Evolutionary conservation across 768 basidiomycete genomes (phyloP).

Genomic region (Pleurotus ostreatus): DNA sequence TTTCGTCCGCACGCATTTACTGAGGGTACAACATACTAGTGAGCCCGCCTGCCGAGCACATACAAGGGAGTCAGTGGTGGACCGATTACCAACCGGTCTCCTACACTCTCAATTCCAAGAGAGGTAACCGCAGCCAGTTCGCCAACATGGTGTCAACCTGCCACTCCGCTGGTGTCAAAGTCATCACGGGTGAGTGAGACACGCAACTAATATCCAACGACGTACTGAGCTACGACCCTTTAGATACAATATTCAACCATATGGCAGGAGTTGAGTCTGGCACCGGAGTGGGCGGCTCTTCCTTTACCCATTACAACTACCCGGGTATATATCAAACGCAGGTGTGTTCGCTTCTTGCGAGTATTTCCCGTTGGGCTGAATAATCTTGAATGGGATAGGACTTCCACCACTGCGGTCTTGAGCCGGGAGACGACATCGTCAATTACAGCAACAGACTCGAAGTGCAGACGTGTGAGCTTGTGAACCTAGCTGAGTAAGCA

Average conservation of each 20-base stretch:
- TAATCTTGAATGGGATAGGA: constrained; percentile 24
- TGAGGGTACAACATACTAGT: constrained; percentile 19
- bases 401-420: constrained; percentile 64
- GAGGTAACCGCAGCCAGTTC: constrained; percentile 54
- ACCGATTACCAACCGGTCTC: constrained; percentile 72
- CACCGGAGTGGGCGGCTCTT: constrained; percentile 43
- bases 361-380: too few species aligned
- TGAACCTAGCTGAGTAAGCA: constrained; percentile 47
- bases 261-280: constrained; percentile 53
- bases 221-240: background rate
- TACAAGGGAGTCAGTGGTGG: constrained; percentile 64
- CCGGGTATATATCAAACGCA: constrained; percentile 43
- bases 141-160: constrained; percentile 45
- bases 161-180: constrained; percentile 51
- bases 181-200: constrained; percentile 41
- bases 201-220: background rate
- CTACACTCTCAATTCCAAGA: constrained; percentile 61
- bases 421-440: constrained; percentile 47
- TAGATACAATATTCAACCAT: constrained; percentile 63
- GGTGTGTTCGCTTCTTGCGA: constrained; percentile 27
- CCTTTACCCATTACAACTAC: constrained; percentile 51
- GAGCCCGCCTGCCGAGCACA: constrained; percentile 55
- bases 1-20: background rate
- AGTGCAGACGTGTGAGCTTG: constrained; percentile 56
- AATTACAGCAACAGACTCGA: constrained; percentile 50